Evolutionary conservation across 495 filamentous ascomycete genomes (phyloP), one percentile per base, ranked within the genome.

Genomic region (Lasiosphaeris hirsuta): DNA sequence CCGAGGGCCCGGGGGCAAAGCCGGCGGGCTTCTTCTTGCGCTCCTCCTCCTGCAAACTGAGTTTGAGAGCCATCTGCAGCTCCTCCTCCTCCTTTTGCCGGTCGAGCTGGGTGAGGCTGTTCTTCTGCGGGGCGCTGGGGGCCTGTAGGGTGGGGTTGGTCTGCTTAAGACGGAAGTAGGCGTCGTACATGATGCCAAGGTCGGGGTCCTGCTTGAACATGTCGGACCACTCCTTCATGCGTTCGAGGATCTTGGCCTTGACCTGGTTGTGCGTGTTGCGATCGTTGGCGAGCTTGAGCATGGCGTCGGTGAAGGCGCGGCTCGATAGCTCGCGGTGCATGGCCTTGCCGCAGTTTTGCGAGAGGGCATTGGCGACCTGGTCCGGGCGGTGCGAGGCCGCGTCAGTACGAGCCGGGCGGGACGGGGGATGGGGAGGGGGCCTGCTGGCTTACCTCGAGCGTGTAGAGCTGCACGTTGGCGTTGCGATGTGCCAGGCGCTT

Each of bases 391-490:
- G 23, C 23, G 23, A 30, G 23, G 23, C 23, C 23, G 7, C 8
- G 37, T 41, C 11, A 42, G 42, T 33, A 18, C 34, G 13, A 58
- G 39, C 64, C 34, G 13, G 57, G 39, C 64, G 46, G 2, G 7
- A n/a, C 41, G 2, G 19, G 17, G n/a, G 17, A 0, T 14, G 39
- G 38, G n/a, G 14, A 18, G 7, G 30, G 0, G 43, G 6, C 30
- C 3, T 15, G 47, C 11, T 7, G 8, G 19, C 81, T 45, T 63
- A 94, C 91, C 82, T 98, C 94, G 56, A 98, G 81, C 15, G 94
- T 97, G 69, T 98, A 98, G 35, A 98, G 81, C 75, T 98, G 94
- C n/a, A 98, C 94, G 74, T 98, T 97, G 55, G 94, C 94, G 75
- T 98, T 98, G 58, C 94, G 85, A 75, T 98, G 93, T 54, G 94